Percentiles rank a stretch among this genome's conserved stretches.
Evolutionary conservation across 2,329 filamentous ascomycete species (phyloP).

Genomic region (Apiospora saccharicola): DNA sequence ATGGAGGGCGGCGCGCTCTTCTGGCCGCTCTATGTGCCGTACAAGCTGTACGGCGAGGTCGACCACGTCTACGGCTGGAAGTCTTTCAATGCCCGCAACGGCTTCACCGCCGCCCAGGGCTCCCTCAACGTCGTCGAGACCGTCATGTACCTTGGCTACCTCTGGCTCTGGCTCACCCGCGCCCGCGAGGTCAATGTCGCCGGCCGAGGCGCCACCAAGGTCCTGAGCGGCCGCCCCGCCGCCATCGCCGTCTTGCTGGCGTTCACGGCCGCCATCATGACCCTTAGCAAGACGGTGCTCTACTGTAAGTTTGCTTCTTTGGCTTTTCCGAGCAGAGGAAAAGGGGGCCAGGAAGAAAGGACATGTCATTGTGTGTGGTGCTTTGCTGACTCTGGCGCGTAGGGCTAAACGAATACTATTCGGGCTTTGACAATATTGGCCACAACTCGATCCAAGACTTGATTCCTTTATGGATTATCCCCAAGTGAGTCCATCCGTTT

Average conservation of each 20-base stretch:
- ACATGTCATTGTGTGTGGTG: background rate
- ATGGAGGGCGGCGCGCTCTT: conserved; percentile 82
- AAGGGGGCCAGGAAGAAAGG: background rate
- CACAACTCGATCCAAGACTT: conserved; percentile 58
- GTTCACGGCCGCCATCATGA: conserved; percentile 65
- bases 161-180: conserved; percentile 45
- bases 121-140: conserved; percentile 74
- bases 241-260: conserved; percentile 56
- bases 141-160: conserved; percentile 67
- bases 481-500: conserved; percentile 56
- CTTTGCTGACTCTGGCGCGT: background rate
- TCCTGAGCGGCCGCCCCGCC: conserved; percentile 51
- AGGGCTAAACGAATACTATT: conserved; percentile 66
- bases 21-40: conserved; percentile 76
- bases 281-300: conserved; percentile 66
- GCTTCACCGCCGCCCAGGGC: conserved; percentile 81
- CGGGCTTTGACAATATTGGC: conserved; percentile 63
- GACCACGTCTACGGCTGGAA: conserved; percentile 85
- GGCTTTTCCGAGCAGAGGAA: too few relatives aligned
- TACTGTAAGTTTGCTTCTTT: conserved; percentile 56
- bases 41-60: conserved; percentile 79
- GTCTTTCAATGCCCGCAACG: conserved; percentile 70
- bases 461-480: conserved; percentile 63
- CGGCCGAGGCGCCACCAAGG: conserved; percentile 35
- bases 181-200: conserved; percentile 32